phyloP scores from a whole-genome alignment of 2,329 filamentous ascomycete species.

The Colletotrichum theobromicola region DNA sequence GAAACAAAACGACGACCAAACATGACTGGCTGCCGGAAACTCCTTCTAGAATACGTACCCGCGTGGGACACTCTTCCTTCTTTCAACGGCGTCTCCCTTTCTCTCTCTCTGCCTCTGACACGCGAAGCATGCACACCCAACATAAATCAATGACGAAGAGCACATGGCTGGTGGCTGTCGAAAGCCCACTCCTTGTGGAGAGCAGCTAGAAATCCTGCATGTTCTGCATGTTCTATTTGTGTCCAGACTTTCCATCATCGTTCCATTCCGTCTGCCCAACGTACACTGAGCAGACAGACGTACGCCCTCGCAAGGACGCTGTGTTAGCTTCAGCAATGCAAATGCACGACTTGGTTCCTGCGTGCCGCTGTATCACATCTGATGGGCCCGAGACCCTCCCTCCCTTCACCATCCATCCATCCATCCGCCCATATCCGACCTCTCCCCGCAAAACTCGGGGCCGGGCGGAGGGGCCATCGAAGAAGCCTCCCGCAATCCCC shows the following conservation, averaged over 20 bases:
- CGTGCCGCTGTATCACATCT: neutral
- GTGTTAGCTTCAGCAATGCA: neutral
- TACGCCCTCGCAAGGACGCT: neutral
- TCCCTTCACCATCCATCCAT: neutral
- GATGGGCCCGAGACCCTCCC: neutral
- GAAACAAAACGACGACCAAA: neutral
- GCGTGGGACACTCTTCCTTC: neutral
- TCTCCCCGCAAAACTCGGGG: neutral
- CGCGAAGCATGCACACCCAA: neutral
- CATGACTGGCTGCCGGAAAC: neutral
- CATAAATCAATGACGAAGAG: neutral
- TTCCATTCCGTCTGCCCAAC: neutral
- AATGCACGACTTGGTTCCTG: neutral
- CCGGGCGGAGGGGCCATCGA: neutral
- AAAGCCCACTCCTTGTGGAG: neutral
- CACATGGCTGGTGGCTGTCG: neutral
- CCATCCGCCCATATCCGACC: neutral
- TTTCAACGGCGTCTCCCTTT: neutral
- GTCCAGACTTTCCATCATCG: neutral
- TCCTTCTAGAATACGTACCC: neutral
- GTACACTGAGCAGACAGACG: neutral
- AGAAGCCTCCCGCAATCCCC: neutral
- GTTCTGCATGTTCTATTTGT: neutral
- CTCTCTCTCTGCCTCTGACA: neutral
- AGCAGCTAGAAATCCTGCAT: neutral